A percentile compares a stretch with the other conserved stretches of the same genome.
Evolutionary conservation across 345 rosid genomes (phyloP).

Genomic region (Populus deltoides): DNA sequence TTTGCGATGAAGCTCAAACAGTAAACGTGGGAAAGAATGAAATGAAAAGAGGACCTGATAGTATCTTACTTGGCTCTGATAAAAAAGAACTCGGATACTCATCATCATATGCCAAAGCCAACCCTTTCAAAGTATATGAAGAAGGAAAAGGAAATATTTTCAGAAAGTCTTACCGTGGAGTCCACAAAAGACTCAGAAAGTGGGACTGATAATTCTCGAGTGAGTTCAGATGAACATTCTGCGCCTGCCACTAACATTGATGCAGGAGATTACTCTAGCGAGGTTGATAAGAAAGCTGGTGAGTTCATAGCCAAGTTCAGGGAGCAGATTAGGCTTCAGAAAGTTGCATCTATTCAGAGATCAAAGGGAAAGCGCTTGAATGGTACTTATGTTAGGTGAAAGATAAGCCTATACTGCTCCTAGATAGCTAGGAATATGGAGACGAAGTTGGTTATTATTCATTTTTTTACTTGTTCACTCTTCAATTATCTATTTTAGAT

Average conservation of each 20-base stretch:
- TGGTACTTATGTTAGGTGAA: conserved; percentile 27
- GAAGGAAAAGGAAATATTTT: conserved; percentile 17
- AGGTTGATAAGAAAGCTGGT: conserved; percentile 89
- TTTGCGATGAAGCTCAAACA: conserved; percentile 18
- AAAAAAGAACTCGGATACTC: conserved; percentile 21
- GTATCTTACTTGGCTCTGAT: conserved; percentile 8
- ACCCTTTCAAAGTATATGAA: conserved; percentile 11
- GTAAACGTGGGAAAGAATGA: conserved; percentile 16
- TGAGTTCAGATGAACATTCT: conserved; percentile 28
- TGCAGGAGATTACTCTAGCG: conserved; percentile 42
- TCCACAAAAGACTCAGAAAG: conserved; percentile 22
- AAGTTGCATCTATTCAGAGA: conserved; percentile 51
- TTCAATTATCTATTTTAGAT: not conserved
- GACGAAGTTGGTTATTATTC: not conserved
- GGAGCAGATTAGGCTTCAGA: conserved; percentile 86
- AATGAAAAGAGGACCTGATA: conserved; percentile 14
- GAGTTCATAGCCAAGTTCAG: conserved; percentile 91
- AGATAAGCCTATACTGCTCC: not conserved
- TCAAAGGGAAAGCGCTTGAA: conserved; percentile 37
- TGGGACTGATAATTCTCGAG: conserved; percentile 26
- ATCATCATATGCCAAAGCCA: conserved; percentile 1
- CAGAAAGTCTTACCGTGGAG: conserved; percentile 11
- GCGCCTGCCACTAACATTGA: conserved; percentile 14
- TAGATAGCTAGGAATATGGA: not conserved
- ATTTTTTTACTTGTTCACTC: not conserved